Evolutionary conservation across 805 yeast species (phyloP), one percentile per base, ranked within the genome.

Genomic region (Barnettozyma sucrosica): DNA sequence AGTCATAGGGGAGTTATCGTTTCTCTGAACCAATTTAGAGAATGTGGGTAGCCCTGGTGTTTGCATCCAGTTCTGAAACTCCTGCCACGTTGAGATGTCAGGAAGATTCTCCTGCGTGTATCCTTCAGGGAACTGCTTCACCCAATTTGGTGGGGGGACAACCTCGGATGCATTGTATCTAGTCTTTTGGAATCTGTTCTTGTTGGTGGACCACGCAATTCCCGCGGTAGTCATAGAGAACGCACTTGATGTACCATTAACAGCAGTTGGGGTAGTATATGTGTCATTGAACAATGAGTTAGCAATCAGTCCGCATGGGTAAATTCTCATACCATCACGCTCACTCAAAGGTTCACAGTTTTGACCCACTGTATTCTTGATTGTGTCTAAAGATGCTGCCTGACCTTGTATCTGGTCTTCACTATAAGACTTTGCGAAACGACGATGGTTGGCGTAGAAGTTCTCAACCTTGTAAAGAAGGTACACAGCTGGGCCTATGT

Each of bases 361-460:
- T 44, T 69, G 67, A 47, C 76, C 77, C 26, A 71, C 73, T 20
- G 67, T 66, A 47, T 71, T 68, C 53, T 75, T 77, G 21, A 92
- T 69, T 36, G 67, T 73, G 30, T 64, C 66, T 20, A 74, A 69
- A 0, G 81, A 55, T 8, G 88, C 85, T 5, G 85, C 83, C 26
- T 78, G 63, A 10, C 99, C 99, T 46, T 80, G 78, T 39, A 92
- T 66, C 69, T 92, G 99, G 48, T 78, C 79, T 69, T 89, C 87
- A 66, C 89, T 90, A 65, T 80, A 89, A 21, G 95, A 85, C 55
- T 81, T 80, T 34, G 92, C 98, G 64, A 86, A 93, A 58, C 95
- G 87, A 58, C 99, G 81, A 68, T 92, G 99, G 65, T 92, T 92
- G 57, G 95, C 97, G 65, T 79, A 86, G 65, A 92, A 93, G 62